phyloP scores from a whole-genome alignment of 352 stramenopile genomes.

The Phytophthora capsici region DNA sequence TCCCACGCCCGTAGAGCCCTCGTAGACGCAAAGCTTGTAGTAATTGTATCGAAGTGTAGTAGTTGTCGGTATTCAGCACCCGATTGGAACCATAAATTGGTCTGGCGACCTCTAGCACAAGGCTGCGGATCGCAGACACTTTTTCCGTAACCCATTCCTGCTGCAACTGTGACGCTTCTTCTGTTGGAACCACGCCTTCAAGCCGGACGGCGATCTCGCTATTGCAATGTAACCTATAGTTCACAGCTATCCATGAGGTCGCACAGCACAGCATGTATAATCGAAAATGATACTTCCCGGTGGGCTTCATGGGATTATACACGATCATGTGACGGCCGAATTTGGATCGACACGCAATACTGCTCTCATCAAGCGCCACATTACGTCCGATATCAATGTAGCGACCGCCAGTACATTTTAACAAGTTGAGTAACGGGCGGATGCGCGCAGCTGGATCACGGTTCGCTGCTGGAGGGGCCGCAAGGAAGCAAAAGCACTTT shows the following conservation, averaged over 20 bases:
- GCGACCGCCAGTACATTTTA: conserved; percentile 5
- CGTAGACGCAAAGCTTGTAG: conserved; percentile 24
- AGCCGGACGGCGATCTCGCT: conserved; percentile 23
- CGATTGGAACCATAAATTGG: conserved; percentile 25
- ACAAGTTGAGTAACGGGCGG: conserved; percentile 4
- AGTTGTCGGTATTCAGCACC: conserved; percentile 41
- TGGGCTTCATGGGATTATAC: conserved; percentile 11
- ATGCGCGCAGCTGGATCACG: conserved; percentile 11
- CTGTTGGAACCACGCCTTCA: conserved; percentile 2
- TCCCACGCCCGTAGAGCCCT: conserved; percentile 24
- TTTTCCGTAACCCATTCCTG: neutral
- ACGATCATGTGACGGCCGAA: conserved; percentile 10
- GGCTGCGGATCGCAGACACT: conserved; percentile 9
- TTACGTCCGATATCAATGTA: conserved; percentile 28
- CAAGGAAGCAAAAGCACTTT: conserved; percentile 9
- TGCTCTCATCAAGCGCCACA: conserved; percentile 37
- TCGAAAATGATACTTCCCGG: conserved; percentile 20
- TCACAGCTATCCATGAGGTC: conserved; percentile 31
- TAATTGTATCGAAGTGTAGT: conserved; percentile 37
- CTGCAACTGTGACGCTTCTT: neutral
- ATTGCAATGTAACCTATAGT: conserved; percentile 34
- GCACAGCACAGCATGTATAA: conserved; percentile 38
- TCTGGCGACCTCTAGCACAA: conserved; percentile 29
- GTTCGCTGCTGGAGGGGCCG: neutral
- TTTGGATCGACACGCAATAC: conserved; percentile 13